Base-by-base conservation (phyloP, 2,329 filamentous ascomycete genomes). In the Ascosphaera aggregata region DNA sequence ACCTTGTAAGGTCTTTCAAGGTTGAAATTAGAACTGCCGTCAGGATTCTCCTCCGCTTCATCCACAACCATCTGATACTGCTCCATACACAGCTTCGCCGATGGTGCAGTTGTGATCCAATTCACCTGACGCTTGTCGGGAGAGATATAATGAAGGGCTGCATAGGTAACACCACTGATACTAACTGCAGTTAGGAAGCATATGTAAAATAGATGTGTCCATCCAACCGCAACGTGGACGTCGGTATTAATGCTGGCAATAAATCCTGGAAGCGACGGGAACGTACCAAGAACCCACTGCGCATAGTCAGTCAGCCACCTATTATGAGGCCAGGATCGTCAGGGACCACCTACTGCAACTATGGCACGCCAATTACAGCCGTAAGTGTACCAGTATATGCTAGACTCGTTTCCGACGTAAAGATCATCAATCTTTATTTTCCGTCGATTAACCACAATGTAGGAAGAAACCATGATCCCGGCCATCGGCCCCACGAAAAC, bases 391-490 rank as follows among this genome's bases (percentile, higher is more conserved):
- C 48, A 51, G 40, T 51, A 51, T 11, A 50, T 44, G 17, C 47
- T 44, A 4, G 27, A 19, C 9, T 20, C 54, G 15, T 52, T 45
- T 4, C 56, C 57, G 36, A 57, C 47, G 46, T 61, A 65, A 17
- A 64, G 51, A 18, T 56, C 58, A 1, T 55, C 53, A 11, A 63
- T 49, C 43, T 62, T 60, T 43, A 59, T 52, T 37, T 55, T 53
- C 9, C 47, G 42, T 35, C 48, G 48, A 41, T 60, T 52, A 34
- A 39, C 51, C 43, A 65, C 37, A 43, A 60, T 62, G 44, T 66
- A 67, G 37, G 65, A 60, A 20, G 56, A 55, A 11, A 64, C 48
- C 45, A 63, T 53, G 9, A 65, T 54, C 2, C 62, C 63, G 2
- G 19, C 16, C 45, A 61, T 56, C 0, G 64, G 62, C 0, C 55